phyloP scores from a whole-genome alignment of 2,329 filamentous ascomycete genomes.

The Tolypocladium pustulatum region DNA sequence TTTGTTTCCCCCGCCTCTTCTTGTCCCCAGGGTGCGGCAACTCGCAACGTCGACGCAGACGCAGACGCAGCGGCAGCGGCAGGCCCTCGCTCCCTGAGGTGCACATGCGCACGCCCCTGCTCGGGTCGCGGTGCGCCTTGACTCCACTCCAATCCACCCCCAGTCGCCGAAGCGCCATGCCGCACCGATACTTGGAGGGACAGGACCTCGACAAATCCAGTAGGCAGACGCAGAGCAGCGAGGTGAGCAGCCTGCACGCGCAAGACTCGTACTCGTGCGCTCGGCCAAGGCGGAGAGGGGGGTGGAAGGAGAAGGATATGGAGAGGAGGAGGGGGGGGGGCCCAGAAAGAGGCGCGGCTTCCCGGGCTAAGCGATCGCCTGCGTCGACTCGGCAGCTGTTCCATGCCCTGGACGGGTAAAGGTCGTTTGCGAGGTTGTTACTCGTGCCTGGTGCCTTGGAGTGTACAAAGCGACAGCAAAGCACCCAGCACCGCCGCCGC shows the following conservation, averaged over 20 bases:
- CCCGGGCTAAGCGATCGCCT: constrained; percentile 9
- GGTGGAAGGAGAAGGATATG: neutral
- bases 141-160: neutral
- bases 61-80: neutral
- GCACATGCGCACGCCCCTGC: neutral
- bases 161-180: constrained; percentile 8
- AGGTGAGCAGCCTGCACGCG: no score
- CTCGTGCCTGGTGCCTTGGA: neutral
- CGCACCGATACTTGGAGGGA: neutral
- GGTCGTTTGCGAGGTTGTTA: neutral
- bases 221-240: neutral
- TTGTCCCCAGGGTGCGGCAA: neutral
- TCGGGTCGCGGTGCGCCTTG: neutral
- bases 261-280: no score
- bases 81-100: no score
- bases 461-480: neutral
- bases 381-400: constrained; percentile 1
- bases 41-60: neutral
- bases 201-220: no score
- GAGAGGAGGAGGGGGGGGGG: neutral
- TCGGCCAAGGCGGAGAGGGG: neutral
- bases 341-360: constrained; percentile 6
- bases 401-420: neutral
- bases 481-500: neutral
- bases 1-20: neutral